A percentile compares a stretch with the other conserved stretches of the same genome.
Evolutionary conservation across 192 early-diverging fungal genomes (phyloP).

Genomic region (Mortierella claussenii): DNA sequence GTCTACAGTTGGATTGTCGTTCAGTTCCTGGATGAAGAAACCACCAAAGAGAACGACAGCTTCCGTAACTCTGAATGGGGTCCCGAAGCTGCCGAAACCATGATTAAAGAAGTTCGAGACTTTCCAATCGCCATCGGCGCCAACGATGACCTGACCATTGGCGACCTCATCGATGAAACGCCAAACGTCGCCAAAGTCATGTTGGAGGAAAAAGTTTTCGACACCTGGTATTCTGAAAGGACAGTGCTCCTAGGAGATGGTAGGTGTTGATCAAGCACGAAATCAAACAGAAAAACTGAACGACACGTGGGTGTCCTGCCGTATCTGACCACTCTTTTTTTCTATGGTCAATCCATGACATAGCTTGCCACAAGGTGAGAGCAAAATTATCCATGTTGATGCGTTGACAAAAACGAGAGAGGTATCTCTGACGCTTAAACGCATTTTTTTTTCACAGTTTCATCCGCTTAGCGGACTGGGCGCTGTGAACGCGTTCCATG

Average conservation of each 20-base stretch:
- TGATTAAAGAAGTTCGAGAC: conserved; percentile 20
- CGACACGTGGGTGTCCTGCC: too few species aligned
- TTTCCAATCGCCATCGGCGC: conserved; percentile 5
- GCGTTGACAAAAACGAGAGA: too few species aligned
- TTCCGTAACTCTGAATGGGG: conserved; percentile 7
- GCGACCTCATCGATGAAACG: conserved; percentile 13
- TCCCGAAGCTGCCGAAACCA: neutral
- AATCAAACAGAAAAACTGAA: too few species aligned
- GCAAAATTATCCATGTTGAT: neutral
- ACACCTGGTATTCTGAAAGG: conserved; percentile 23
- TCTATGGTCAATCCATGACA: too few species aligned
- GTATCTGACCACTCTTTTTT: too few species aligned
- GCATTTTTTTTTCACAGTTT: neutral
- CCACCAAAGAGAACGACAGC: neutral
- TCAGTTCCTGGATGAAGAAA: neutral
- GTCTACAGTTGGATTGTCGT: conserved; percentile 2
- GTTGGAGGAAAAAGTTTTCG: conserved; percentile 36
- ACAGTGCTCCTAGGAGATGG: conserved; percentile 29
- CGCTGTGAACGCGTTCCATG: conserved; percentile 14
- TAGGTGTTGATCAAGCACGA: too few species aligned
- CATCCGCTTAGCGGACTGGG: conserved; percentile 11
- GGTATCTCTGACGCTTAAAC: neutral
- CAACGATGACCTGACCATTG: neutral
- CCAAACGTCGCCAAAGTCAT: conserved; percentile 21
- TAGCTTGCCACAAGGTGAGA: too few species aligned